Conservation (phyloP, 306 rosid genomes). For the Rubus parviflorus region DNA sequence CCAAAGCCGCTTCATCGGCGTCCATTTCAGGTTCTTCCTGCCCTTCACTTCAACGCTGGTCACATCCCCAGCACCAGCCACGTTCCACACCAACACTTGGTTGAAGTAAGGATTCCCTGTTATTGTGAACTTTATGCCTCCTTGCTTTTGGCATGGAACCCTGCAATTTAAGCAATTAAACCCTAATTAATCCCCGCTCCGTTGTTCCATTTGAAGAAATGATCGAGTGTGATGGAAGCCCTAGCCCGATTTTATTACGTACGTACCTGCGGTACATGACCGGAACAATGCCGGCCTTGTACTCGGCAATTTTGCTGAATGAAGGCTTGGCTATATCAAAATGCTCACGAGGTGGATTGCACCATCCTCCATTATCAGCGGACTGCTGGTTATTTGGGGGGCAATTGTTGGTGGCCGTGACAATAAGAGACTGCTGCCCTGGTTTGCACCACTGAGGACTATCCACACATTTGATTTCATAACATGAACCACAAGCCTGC, state of each 20-base stretch:
- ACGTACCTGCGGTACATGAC: constrained; percentile 74
- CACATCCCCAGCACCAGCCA: constrained; percentile 1
- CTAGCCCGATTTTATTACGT: no score
- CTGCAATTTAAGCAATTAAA: not conserved
- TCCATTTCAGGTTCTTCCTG: not conserved
- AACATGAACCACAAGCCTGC: constrained; percentile 69
- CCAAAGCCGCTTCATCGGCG: not conserved
- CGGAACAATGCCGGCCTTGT: constrained; percentile 60
- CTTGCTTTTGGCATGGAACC: constrained; percentile 7
- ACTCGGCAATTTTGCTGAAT: constrained; percentile 50
- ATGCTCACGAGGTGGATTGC: constrained; percentile 75
- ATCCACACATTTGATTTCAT: constrained; percentile 55
- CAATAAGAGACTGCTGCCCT: constrained; percentile 42
- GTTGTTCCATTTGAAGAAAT: no score
- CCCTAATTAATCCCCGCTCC: not conserved
- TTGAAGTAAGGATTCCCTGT: constrained; percentile 6
- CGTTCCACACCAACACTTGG: constrained; percentile 1
- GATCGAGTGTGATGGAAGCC: no score
- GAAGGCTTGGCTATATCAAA: constrained; percentile 76
- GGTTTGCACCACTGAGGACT: constrained; percentile 53
- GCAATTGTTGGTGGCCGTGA: constrained; percentile 69
- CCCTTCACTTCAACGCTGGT: constrained; percentile 1
- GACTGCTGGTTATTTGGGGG: constrained; percentile 48
- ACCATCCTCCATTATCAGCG: constrained; percentile 77
- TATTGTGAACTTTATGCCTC: constrained; percentile 4